phyloP scores from a whole-genome alignment of 768 basidiomycete species.

The Pulveroboletus sp. region DNA sequence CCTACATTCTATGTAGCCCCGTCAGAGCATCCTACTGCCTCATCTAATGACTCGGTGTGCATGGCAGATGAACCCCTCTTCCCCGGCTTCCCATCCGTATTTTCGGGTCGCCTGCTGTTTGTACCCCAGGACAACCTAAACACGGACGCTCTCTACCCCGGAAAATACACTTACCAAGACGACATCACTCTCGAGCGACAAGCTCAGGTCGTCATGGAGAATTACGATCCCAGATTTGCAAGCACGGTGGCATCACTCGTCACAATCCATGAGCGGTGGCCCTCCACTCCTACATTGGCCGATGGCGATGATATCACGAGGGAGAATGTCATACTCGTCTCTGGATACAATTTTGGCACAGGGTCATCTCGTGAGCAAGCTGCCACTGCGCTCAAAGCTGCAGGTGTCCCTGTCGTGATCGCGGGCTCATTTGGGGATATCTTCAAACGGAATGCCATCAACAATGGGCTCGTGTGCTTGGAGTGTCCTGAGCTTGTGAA shows the following conservation, averaged over 20 bases:
- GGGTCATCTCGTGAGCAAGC: conserved; percentile 98
- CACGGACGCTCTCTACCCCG: conserved; percentile 98
- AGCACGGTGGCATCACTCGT: conserved; percentile 54
- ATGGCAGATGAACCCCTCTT: conserved; percentile 58
- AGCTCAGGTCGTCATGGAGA: conserved; percentile 98
- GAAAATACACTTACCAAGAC: conserved; percentile 99
- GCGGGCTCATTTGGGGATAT: conserved; percentile 99
- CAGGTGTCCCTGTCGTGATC: conserved; percentile 88
- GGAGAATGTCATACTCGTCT: conserved; percentile 73
- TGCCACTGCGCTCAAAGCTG: conserved; percentile 92
- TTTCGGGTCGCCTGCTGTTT: conserved; percentile 85
- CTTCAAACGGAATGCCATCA: conserved; percentile 98
- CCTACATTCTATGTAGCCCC: conserved; percentile 56
- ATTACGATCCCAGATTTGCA: conserved; percentile 91
- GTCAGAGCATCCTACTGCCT: conserved; percentile 25
- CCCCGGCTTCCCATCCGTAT: conserved; percentile 75
- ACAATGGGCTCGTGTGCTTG: conserved; percentile 94
- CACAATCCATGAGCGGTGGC: conserved; percentile 14
- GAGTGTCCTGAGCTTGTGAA: conserved; percentile 87
- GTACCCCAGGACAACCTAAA: conserved; percentile 96
- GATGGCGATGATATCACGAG: conserved; percentile 30
- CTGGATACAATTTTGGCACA: conserved; percentile 98
- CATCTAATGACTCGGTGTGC: conserved; percentile 25
- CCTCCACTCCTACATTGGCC: conserved; percentile 2
- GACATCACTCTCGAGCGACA: conserved; percentile 94